A percentile compares a stretch with the other conserved stretches of the same genome.
Evolutionary conservation across 768 basidiomycete genomes (phyloP).

Genomic region (Sistotremastrum niveocremeum): DNA sequence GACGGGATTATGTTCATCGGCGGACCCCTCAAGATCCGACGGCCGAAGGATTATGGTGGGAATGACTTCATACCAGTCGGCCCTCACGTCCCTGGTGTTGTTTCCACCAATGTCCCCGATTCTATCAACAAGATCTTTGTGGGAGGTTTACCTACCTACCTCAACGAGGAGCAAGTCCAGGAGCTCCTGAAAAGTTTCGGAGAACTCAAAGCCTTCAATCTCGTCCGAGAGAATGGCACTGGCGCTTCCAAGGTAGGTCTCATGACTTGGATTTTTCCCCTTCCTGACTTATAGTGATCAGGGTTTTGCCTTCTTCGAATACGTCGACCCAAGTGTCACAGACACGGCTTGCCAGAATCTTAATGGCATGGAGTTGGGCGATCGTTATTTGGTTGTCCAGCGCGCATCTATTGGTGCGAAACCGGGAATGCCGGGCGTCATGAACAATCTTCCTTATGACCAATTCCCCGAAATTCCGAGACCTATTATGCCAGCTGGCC

Average conservation of each 20-base stretch:
- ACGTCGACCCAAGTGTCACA: constrained; percentile 76
- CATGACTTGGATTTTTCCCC: not conserved
- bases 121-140: constrained; percentile 98
- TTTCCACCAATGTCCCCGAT: constrained; percentile 95
- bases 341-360: constrained; percentile 93
- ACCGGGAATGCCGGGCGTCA: constrained; percentile 48
- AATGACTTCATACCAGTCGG: constrained; percentile 38
- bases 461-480: constrained; percentile 74
- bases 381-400: constrained; percentile 90
- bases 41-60: constrained; percentile 95
- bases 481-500: constrained; percentile 79
- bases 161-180: constrained; percentile 98
- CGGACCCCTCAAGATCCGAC: constrained; percentile 90
- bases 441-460: constrained; percentile 57
- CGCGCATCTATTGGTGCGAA: constrained; percentile 92
- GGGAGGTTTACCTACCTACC: constrained; percentile 87
- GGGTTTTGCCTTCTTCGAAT: constrained; percentile 99
- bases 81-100: constrained; percentile 83
- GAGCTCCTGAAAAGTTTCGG: constrained; percentile 95
- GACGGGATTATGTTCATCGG: constrained; percentile 96
- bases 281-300: constrained; percentile 16
- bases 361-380: constrained; percentile 96
- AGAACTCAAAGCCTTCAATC: constrained; percentile 93
- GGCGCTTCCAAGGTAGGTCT: constrained; percentile 69
- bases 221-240: constrained; percentile 87